phyloP scores from a whole-genome alignment of 108 stramenopile species.

The Thalassiosira profunda region DNA sequence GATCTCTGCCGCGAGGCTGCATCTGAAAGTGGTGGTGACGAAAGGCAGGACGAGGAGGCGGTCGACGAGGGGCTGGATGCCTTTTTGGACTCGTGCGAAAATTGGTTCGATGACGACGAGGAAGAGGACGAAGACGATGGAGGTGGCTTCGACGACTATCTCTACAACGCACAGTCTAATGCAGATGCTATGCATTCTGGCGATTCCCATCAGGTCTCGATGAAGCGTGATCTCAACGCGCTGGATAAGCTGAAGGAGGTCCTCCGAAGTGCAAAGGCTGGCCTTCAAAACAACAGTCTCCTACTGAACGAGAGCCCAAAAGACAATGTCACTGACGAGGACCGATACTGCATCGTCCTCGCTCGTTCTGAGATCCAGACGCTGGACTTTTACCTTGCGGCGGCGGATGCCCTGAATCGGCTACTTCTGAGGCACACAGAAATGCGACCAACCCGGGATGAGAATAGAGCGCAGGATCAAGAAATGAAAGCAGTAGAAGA shows the following conservation, averaged over 20 bases:
- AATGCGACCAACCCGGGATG: no score
- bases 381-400: slow-evolving; percentile 44
- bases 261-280: neutral
- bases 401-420: no score
- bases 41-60: neutral
- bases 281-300: slow-evolving; percentile 10
- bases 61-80: slow-evolving; percentile 39
- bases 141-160: slow-evolving; percentile 16
- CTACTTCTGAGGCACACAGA: no score
- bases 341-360: slow-evolving; percentile 42
- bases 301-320: neutral
- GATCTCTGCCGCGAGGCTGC: slow-evolving; percentile 28
- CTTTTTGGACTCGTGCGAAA: slow-evolving; percentile 52
- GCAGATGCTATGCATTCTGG: neutral
- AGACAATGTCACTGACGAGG: neutral
- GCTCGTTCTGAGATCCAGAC: slow-evolving; percentile 55
- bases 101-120: slow-evolving; percentile 24
- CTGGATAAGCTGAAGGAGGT: slow-evolving; percentile 4
- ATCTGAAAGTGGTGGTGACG: neutral
- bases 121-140: slow-evolving; percentile 18
- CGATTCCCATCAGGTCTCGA: no score
- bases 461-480: neutral
- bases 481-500: neutral
- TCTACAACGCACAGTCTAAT: neutral
- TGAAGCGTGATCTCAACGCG: slow-evolving; percentile 22